Evolutionary conservation across 2,329 filamentous ascomycete species (phyloP), one percentile per base, ranked within the genome.

Genomic region (Taxawa tesnikishii): DNA sequence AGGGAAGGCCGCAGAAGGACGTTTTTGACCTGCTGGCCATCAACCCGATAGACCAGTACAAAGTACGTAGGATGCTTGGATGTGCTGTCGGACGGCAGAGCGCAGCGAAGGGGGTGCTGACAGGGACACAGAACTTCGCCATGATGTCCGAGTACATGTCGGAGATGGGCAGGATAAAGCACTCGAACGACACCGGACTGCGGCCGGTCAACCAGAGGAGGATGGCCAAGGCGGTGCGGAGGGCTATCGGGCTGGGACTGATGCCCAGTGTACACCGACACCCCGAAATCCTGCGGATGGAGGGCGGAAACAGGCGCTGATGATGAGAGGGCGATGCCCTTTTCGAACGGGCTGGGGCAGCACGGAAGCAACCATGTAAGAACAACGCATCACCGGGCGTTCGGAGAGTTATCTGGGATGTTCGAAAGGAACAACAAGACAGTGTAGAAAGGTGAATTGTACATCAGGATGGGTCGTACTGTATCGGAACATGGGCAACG

Each of bases 191-290:
- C 15, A 96, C 87, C 0, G 84, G 83, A 10, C 65, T 98, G 39
- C 72, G 83, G 36, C 81, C 82, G 3, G 79, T 83, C 43, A 96
- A 96, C 65, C 90, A 98, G 65, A 72, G 90, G 44, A 85, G 80
- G 61, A 75, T 98, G 52, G 82, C 88, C 40, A 94, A 92, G 66
- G 88, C 92, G 32, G 81, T 98, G 47, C 69, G 90, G 43, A 73
- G 90, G 46, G 79, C 83, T 13, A 79, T 96, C 47, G 90, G 87
- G 1, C 70, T 94, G 51, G 90, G 90, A 11, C 65, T 96, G 38
- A 85, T 96, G 70, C 90, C 90, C 15, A 92, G 79, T 54, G 79
- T 92, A 34, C 83, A 98, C 62, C 66, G 68, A 43, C 90, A 98
- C 60, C 90, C 90, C 3, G 82, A 92, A 56, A 66, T 93, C 36